Evolutionary conservation across 192 early-diverging fungal species (phyloP).

Genomic region (Coemansia guatemalensis): DNA sequence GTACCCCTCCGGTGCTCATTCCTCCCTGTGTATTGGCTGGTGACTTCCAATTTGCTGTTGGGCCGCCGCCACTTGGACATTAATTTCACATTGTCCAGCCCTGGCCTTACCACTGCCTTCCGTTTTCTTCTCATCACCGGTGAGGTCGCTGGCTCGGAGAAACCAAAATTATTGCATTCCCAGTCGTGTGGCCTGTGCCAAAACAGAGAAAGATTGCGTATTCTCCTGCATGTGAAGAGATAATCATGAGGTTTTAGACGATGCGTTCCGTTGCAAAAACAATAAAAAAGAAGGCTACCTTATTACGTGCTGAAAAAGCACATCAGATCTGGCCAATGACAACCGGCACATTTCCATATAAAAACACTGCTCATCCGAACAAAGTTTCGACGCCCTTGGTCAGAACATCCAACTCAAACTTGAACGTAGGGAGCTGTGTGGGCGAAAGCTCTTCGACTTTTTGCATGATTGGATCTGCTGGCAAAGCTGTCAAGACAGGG

Average conservation of each 20-base stretch:
- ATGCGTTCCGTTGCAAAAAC: no score
- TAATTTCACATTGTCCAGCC: neutral
- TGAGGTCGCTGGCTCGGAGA: constrained; percentile 17
- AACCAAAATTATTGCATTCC: neutral
- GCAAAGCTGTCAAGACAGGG: neutral
- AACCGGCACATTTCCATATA: neutral
- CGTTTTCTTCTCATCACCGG: constrained; percentile 14
- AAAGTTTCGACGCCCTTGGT: neutral
- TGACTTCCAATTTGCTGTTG: neutral
- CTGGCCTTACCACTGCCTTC: neutral
- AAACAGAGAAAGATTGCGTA: neutral
- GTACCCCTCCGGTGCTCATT: neutral
- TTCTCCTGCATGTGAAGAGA: neutral
- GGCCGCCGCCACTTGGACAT: no score
- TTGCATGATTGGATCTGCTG: constrained; percentile 5
- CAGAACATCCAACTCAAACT: constrained; percentile 24
- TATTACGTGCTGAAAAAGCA: neutral
- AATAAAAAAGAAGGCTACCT: neutral
- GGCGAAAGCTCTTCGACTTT: constrained; percentile 16
- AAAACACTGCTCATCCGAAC: neutral
- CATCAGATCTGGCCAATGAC: no score
- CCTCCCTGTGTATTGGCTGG: neutral
- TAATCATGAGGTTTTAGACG: no score
- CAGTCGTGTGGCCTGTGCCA: neutral
- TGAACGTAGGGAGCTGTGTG: constrained; percentile 28